Conservation (phyloP, 73 alveolate genomes). For the Stentor roeselii region DNA sequence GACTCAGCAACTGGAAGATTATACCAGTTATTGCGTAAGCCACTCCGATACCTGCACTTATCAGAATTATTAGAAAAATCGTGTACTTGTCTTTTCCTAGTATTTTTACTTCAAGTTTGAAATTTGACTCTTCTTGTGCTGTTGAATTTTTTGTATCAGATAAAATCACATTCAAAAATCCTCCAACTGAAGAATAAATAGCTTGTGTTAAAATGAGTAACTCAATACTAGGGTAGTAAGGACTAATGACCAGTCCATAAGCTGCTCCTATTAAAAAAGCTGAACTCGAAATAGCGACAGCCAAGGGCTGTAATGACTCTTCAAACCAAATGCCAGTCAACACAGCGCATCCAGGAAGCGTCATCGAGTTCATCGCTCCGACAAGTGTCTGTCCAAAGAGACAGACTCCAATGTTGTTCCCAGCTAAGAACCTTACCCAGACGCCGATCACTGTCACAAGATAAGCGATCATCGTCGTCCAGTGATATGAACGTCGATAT, state of each 20-base stretch:
- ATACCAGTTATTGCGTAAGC: conserved; percentile 25
- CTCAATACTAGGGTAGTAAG: neutral
- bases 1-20: neutral
- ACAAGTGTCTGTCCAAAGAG: conserved; percentile 25
- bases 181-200: neutral
- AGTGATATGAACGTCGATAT: neutral
- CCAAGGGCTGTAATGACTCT: neutral
- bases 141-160: neutral
- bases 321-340: conserved; percentile 21
- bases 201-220: conserved; percentile 6
- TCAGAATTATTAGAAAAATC: neutral
- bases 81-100: neutral
- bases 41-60: conserved; percentile 19
- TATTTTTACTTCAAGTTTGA: neutral
- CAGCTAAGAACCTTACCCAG: conserved; percentile 16
- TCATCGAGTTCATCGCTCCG: conserved; percentile 18
- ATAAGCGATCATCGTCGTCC: neutral
- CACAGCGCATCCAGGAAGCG: conserved; percentile 24
- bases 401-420: conserved; percentile 17
- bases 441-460: neutral
- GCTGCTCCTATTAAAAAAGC: conserved; percentile 10
- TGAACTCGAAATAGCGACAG: conserved; percentile 9
- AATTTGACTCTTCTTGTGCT: neutral
- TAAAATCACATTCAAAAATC: neutral
- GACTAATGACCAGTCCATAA: conserved; percentile 16